Evolutionary conservation across 495 filamentous ascomycete species (phyloP), one percentile per base, ranked within the genome.

Genomic region (Coniosporium apollinis): DNA sequence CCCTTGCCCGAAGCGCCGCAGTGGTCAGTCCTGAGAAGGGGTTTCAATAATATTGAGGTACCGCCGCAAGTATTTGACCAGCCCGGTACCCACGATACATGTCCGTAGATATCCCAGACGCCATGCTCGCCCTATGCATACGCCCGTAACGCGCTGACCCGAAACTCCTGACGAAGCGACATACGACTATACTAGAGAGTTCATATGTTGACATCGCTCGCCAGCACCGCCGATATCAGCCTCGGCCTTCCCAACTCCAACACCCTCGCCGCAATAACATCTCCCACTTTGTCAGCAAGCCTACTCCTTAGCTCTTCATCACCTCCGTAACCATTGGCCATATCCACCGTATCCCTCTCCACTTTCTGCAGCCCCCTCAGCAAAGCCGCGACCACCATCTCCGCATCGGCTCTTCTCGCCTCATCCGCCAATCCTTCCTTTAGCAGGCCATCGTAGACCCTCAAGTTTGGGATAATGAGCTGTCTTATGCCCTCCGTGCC

Each of bases 391-490:
- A 57, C 30, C 10, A 60, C 56, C 19, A 42, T 38, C 24, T 56
- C 54, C 15, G 50, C 55, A 16, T 55, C 52, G 8, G 25, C 13
- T 26, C 24, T 7, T 26, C 24, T 26, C 13, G 7, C 24, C 30
- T 54, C 52, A 38, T 61, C 57, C 8, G 38, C 46, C 11, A 54
- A 11, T 0, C 38, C 81, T 13, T 79, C 77, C 37, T 69, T 62
- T 11, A 82, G 62, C 10, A 94, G 59, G 0, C 62, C 64, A 36
- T 89, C 80, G 47, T 86, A 92, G 3, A 76, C 60, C 41, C 68
- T 75, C 10, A 94, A 57, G 48, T 87, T 91, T 4, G 80, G 82
- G 5, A 96, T 48, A 10, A 96, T 65, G 13, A 94, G 63, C 20
- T 77, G 66, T 4, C 79, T 73, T n/a, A 94, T 70, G 11, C 76